Evolutionary conservation across 129 eudicot species (phyloP), one percentile per base, ranked within the genome.

Genomic region (Tagetes erecta): DNA sequence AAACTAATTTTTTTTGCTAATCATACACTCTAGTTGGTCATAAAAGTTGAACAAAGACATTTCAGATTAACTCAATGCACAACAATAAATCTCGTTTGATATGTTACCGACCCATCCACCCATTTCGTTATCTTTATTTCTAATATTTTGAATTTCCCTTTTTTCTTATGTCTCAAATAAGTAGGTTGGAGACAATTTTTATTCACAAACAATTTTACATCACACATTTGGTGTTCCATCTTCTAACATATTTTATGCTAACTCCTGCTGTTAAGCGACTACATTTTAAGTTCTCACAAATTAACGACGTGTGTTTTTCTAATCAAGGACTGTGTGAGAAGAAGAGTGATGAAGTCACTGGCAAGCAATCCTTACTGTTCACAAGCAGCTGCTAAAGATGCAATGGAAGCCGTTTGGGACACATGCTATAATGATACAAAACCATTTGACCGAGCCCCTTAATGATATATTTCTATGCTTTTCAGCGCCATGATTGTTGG

Each of bases 321-420:
- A 53, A 11, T 30, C 60, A 79, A 93, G 96, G 98, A 94, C 0
- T 94, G 98, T 72, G 85, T 86, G 66, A 88, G 83, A 76, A 86
- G 98, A 83, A 82, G 98, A 81, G 97, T 85, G 14, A 88, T 94
- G 98, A 90, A 80, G 80, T 94, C 98, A 11, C 49, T 91, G 81
- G 64, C 76, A 3, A 71, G 30, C 49, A 94, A 94, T 68, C 98
- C 98, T 11, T 56, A 83, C 67, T 62, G 67, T 12, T 83, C 98
- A 52, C 72, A 83, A 75, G 77, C 93, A 67, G 90, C 93, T 73
- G 84, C 97, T 20, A 94, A 85, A 80, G 91, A 88, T 79, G 97
- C 97, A 34, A 86, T 94, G 96, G 98, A 94, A 80, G 97, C 98
- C 52, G 94, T 94, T 35, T 90, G 98, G 98, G 96, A 94, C 83